A percentile compares a stretch with the other conserved stretches of the same genome.
Evolutionary conservation across 2,329 filamentous ascomycete species (phyloP).

Genomic region (Nothophaeocryptopus gaeumannii): DNA sequence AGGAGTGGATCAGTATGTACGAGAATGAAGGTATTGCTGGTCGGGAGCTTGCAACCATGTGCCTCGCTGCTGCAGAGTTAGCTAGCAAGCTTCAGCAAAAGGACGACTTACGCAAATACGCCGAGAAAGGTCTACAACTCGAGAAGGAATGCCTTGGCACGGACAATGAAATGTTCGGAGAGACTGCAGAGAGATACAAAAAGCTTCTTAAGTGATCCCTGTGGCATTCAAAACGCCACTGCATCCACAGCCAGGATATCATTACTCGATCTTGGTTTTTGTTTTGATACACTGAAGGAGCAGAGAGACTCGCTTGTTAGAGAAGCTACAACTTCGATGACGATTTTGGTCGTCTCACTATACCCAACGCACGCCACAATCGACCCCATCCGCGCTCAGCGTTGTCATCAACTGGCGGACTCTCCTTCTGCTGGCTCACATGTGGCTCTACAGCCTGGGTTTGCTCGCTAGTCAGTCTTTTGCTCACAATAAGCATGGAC

Average conservation of each 20-base stretch:
- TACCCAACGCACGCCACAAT: constrained; percentile 11
- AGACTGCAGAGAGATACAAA: constrained; percentile 4
- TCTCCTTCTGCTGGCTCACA: background rate
- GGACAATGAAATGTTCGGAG: constrained; percentile 17
- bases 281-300: too few species aligned
- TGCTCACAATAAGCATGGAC: constrained; percentile 7
- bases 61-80: constrained; percentile 17
- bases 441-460: constrained; percentile 15
- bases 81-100: constrained; percentile 7
- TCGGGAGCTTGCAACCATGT: constrained; percentile 18
- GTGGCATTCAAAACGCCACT: too few species aligned
- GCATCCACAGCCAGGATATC: too few species aligned
- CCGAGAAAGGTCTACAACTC: constrained; percentile 13
- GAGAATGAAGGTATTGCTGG: constrained; percentile 17
- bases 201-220: background rate
- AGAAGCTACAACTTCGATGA: constrained; percentile 8
- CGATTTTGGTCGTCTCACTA: constrained; percentile 7
- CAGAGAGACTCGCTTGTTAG: too few species aligned
- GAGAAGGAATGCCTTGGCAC: constrained; percentile 14
- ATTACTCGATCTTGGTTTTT: too few species aligned
- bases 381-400: constrained; percentile 3
- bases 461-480: constrained; percentile 15
- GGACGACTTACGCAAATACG: constrained; percentile 3
- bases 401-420: background rate
- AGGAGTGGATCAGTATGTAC: constrained; percentile 14